phyloP scores from a whole-genome alignment of 306 rosid species.

The Geum urbanum region DNA sequence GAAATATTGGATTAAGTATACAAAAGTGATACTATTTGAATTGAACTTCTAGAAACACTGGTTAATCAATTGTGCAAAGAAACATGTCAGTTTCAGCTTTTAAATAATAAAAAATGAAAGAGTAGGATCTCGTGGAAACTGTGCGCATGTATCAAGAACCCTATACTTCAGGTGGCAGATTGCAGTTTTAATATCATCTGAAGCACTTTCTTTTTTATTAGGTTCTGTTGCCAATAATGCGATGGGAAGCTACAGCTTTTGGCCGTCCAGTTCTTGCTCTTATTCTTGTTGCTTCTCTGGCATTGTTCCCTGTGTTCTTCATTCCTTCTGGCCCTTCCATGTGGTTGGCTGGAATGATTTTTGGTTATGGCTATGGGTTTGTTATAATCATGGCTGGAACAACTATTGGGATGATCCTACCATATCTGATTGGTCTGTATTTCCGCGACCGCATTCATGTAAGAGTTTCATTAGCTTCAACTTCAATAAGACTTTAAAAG shows the following conservation, averaged over 20 bases:
- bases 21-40: no score
- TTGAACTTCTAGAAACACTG: no score
- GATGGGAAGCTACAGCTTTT: constrained; percentile 98
- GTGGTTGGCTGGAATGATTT: constrained; percentile 99
- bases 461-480: constrained; percentile 27
- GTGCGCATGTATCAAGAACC: background rate
- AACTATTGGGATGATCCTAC: constrained; percentile 95
- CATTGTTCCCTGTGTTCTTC: constrained; percentile 76
- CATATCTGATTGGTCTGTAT: constrained; percentile 72
- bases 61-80: background rate
- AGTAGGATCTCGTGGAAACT: background rate
- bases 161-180: background rate
- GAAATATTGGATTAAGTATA: background rate
- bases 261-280: constrained; percentile 93
- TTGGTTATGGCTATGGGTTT: constrained; percentile 94
- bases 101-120: background rate
- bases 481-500: background rate
- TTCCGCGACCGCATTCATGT: constrained; percentile 93
- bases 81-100: background rate
- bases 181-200: constrained; percentile 9
- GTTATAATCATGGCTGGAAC: constrained; percentile 93
- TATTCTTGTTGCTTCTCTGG: constrained; percentile 81
- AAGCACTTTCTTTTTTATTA: constrained; percentile 23
- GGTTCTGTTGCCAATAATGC: constrained; percentile 81
- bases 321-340: constrained; percentile 98